Conservation (phyloP, 257 asterid genomes). For the Przewalskia tangutica region DNA sequence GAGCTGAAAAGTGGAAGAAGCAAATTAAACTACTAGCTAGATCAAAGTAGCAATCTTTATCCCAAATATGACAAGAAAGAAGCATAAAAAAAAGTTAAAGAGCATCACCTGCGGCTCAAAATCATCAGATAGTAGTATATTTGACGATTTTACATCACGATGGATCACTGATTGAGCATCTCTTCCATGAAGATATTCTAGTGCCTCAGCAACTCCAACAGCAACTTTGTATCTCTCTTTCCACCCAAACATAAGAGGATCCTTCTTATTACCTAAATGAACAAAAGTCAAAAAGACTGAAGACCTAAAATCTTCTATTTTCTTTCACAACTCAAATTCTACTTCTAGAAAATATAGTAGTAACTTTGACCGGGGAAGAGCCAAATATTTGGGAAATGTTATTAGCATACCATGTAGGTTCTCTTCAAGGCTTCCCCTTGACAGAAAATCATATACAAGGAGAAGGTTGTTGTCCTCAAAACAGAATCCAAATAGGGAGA, state of each 20-base stretch:
- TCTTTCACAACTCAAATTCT: neutral
- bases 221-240: slow-evolving; percentile 70
- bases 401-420: slow-evolving; percentile 64
- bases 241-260: slow-evolving; percentile 54
- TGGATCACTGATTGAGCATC: slow-evolving; percentile 71
- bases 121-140: slow-evolving; percentile 71
- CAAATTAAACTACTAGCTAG: neutral
- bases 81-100: neutral
- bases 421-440: slow-evolving; percentile 99
- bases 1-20: slow-evolving; percentile 37
- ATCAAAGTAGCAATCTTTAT: neutral
- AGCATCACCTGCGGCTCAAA: slow-evolving; percentile 82
- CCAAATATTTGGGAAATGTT: neutral
- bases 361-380: neutral
- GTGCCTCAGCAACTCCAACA: slow-evolving; percentile 89
- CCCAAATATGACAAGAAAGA: neutral
- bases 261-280: slow-evolving; percentile 46
- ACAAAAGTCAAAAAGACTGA: neutral
- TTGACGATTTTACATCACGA: slow-evolving; percentile 90
- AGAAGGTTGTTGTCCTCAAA: slow-evolving; percentile 62
- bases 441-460: slow-evolving; percentile 76
- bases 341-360: neutral
- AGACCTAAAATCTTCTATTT: neutral
- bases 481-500: slow-evolving; percentile 88
- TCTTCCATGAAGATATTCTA: slow-evolving; percentile 76